Conservation (phyloP, 257 asterid species). For the Agastache rugosa region DNA sequence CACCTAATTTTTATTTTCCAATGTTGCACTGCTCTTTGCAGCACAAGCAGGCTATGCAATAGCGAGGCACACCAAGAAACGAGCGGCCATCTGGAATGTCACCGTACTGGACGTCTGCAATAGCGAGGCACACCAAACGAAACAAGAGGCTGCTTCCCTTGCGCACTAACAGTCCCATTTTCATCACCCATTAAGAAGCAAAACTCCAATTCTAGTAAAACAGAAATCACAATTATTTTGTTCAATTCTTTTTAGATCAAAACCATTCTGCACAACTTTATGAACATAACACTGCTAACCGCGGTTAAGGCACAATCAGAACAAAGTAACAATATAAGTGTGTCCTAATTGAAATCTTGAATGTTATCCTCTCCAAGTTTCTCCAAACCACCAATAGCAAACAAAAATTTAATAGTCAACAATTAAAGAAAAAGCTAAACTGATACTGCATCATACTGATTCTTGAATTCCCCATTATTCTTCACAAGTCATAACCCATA, state of each 20-base stretch:
- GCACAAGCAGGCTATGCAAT: constrained; percentile 78
- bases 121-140: constrained; percentile 95
- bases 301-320: neutral
- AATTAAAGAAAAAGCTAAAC: neutral
- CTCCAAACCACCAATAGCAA: neutral
- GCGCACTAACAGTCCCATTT: constrained; percentile 52
- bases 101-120: constrained; percentile 92
- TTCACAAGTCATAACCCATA: neutral
- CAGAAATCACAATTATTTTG: neutral
- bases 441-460: neutral
- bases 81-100: constrained; percentile 94
- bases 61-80: constrained; percentile 90
- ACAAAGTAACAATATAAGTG: neutral
- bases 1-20: constrained; percentile 53
- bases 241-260: neutral
- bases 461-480: neutral
- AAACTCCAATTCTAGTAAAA: constrained; percentile 43
- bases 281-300: neutral
- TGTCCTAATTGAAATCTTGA: neutral
- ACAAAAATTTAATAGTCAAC: neutral
- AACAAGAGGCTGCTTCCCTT: constrained; percentile 71
- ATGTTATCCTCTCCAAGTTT: neutral
- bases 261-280: neutral
- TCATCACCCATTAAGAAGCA: constrained; percentile 58
- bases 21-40: constrained; percentile 75